A percentile compares a stretch with the other conserved stretches of the same genome.
These are phyloP conservation scores for Candida corydali DNA, from an alignment of 805 yeast species.

Conservation along the genomic window DNA sequence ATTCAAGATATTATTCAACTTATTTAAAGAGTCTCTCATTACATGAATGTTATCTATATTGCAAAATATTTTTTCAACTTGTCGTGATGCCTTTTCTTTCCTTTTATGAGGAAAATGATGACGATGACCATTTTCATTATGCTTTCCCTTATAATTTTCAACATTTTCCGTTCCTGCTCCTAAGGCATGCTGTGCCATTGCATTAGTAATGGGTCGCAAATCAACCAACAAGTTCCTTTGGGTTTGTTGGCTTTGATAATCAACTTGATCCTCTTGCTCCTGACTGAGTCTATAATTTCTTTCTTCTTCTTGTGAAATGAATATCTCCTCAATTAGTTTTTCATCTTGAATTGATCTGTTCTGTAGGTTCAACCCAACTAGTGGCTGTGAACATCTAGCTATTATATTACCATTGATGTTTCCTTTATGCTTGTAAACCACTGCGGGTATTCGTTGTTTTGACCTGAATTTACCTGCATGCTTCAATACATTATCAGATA, in stretches of 20 bases:
- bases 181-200: conserved; percentile 91
- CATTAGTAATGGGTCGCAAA: conserved; percentile 89
- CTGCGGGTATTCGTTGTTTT: conserved; percentile 76
- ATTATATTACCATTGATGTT: conserved; percentile 67
- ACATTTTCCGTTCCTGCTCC: conserved; percentile 98
- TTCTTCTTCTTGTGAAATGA: conserved; percentile 49
- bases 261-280: conserved; percentile 12
- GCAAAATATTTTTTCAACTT: conserved; percentile 67
- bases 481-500: conserved; percentile 76
- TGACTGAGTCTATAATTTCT: conserved; percentile 11
- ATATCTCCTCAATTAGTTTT: conserved; percentile 68
- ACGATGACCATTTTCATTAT: neutral
- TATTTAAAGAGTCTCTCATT: conserved; percentile 78
- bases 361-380: conserved; percentile 80
- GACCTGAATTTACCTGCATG: conserved; percentile 87
- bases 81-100: neutral
- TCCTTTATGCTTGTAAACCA: conserved; percentile 65
- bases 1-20: conserved; percentile 56
- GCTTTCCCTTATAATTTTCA: conserved; percentile 64
- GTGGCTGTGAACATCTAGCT: conserved; percentile 87
- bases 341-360: conserved; percentile 91
- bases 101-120: neutral
- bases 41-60: conserved; percentile 96
- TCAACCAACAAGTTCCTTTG: conserved; percentile 72
- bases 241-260: conserved; percentile 26